Percentiles rank a stretch among this genome's conserved stretches.
phyloP scores from a whole-genome alignment of 768 basidiomycete species.

The Russula griseocarnosa region DNA sequence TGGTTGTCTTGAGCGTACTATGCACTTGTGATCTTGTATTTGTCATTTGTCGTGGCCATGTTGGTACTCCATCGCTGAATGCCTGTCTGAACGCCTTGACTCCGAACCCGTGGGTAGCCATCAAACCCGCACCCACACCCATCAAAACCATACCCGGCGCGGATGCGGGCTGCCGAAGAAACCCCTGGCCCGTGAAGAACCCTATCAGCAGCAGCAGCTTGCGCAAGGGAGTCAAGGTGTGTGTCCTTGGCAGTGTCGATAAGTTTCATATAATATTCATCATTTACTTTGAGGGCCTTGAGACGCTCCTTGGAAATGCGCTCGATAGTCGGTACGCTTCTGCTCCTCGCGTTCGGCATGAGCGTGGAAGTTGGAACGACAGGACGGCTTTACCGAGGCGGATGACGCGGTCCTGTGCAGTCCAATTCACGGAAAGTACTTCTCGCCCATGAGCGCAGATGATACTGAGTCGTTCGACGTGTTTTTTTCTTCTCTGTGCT shows the following conservation, averaged over 20 bases:
- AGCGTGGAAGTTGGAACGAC: constrained; percentile 77
- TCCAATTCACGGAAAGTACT: constrained; percentile 57
- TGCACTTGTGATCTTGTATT: no score
- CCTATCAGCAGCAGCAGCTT: no score
- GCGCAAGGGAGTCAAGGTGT: constrained; percentile 90
- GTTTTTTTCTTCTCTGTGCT: no score
- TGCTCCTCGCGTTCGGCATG: constrained; percentile 97
- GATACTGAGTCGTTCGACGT: constrained; percentile 85
- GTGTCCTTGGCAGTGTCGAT: constrained; percentile 99
- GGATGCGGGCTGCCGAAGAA: no score
- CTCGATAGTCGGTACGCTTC: constrained; percentile 94
- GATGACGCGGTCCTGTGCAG: constrained; percentile 53
- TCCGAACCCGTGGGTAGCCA: no score
- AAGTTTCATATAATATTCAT: constrained; percentile 99
- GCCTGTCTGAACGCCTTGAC: no score
- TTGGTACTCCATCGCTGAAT: no score
- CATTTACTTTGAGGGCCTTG: constrained; percentile 93
- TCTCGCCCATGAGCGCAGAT: constrained; percentile 83
- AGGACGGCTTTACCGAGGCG: constrained; percentile 74
- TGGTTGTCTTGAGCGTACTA: no score
- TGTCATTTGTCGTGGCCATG: no score
- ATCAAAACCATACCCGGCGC: no score
- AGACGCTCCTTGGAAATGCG: constrained; percentile 95
- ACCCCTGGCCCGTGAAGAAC: no score
- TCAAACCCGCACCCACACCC: no score